Evolutionary conservation across 164 flowering plant genomes (phyloP).

Genomic region (Tinospora cordifolia): DNA sequence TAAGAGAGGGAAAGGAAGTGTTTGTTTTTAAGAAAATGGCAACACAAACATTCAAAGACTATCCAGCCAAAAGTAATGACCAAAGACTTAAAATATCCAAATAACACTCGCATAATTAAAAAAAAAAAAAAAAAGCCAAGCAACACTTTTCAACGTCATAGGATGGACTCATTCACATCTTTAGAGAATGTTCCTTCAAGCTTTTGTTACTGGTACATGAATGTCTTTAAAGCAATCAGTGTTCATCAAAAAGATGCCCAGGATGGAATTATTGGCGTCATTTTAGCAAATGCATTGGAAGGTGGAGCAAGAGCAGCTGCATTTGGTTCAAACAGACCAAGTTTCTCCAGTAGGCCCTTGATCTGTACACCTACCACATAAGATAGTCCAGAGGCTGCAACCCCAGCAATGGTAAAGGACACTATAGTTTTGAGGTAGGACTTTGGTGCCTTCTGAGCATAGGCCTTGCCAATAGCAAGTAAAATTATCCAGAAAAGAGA

Average conservation of each 20-base stretch:
- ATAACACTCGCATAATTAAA: no score
- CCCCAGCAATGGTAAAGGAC: slow-evolving; percentile 22
- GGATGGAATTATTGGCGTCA: not conserved
- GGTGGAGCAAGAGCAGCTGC: slow-evolving; percentile 8
- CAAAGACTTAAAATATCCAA: no score
- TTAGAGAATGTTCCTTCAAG: not conserved
- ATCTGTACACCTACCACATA: slow-evolving; percentile 27
- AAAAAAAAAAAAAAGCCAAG: no score
- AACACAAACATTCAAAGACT: no score
- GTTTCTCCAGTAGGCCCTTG: slow-evolving; percentile 22
- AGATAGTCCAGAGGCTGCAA: slow-evolving; percentile 30
- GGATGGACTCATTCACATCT: not conserved
- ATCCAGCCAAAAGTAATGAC: no score
- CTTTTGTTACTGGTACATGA: not conserved
- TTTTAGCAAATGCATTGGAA: slow-evolving; percentile 2
- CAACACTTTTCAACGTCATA: not conserved
- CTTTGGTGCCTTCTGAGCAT: slow-evolving; percentile 16
- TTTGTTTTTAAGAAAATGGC: no score
- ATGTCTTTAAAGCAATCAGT: not conserved
- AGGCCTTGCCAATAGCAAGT: slow-evolving; percentile 39
- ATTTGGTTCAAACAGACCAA: slow-evolving; percentile 9
- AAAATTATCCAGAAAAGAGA: slow-evolving; percentile 37
- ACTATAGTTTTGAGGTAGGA: slow-evolving; percentile 26
- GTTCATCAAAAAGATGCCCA: slow-evolving; percentile 10
- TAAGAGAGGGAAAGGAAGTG: no score